phyloP scores from a whole-genome alignment of 495 filamentous ascomycete species.

The Penicillium lagena region DNA sequence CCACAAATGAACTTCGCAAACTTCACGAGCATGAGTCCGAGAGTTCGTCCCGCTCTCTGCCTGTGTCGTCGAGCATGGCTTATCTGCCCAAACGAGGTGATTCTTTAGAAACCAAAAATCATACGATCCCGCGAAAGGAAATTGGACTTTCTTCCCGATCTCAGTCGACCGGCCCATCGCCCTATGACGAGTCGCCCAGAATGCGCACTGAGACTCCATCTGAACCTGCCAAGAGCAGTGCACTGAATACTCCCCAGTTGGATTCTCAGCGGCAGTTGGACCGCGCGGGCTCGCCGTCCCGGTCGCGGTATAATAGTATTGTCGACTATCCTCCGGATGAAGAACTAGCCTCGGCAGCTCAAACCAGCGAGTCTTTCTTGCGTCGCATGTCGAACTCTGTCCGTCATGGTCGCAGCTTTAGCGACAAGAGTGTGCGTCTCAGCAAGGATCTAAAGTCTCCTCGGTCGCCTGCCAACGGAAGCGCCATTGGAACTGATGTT shows the following conservation, averaged over 20 bases:
- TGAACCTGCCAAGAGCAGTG: constrained; percentile 17
- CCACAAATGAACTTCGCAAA: constrained; percentile 32
- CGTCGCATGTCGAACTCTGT: constrained; percentile 88
- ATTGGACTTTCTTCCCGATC: constrained; percentile 20
- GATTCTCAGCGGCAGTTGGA: constrained; percentile 31
- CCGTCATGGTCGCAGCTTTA: constrained; percentile 87
- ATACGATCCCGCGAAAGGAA: constrained; percentile 31
- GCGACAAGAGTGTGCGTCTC: constrained; percentile 53
- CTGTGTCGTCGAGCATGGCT: constrained; percentile 23
- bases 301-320: constrained; percentile 65
- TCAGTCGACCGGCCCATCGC: constrained; percentile 4
- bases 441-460: constrained; percentile 56
- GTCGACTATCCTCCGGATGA: constrained; percentile 87
- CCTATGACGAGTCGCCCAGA: constrained; percentile 44
- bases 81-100: constrained; percentile 51
- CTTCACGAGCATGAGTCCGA: constrained; percentile 31
- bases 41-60: constrained; percentile 30
- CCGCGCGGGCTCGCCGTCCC: constrained; percentile 52
- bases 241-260: constrained; percentile 40
- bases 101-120: constrained; percentile 40
- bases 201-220: constrained; percentile 45
- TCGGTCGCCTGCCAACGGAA: constrained; percentile 66
- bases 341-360: constrained; percentile 75
- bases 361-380: constrained; percentile 60
- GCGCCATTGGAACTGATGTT: constrained; percentile 54